Evolutionary conservation across 495 filamentous ascomycete genomes (phyloP).

Genomic region (Penicillium angulare): DNA sequence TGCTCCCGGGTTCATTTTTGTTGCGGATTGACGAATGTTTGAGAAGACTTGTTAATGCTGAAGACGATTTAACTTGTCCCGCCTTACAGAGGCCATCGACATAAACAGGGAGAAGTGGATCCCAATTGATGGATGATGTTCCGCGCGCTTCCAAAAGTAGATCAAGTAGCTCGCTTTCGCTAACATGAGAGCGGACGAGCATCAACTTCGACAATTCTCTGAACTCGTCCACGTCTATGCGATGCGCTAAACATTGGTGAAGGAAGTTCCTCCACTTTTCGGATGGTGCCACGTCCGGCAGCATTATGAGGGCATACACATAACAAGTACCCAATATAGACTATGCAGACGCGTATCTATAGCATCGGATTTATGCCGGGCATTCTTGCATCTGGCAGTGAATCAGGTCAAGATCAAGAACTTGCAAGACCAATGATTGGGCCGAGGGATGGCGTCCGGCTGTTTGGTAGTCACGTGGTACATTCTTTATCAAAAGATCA

Average conservation of each 20-base stretch:
- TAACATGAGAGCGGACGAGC: conserved; percentile 27
- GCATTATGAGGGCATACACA: conserved; percentile 15
- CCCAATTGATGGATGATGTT: conserved; percentile 50
- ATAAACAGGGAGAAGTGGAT: conserved; percentile 64
- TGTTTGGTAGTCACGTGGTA: conserved; percentile 11
- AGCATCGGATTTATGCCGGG: neutral
- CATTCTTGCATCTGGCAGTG: conserved; percentile 8
- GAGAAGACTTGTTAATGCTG: conserved; percentile 57
- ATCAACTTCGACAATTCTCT: conserved; percentile 36
- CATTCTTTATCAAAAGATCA: neutral
- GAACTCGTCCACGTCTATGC: conserved; percentile 45
- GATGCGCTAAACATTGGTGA: conserved; percentile 41
- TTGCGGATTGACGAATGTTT: conserved; percentile 53
- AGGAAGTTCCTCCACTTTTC: conserved; percentile 48
- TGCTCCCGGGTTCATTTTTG: conserved; percentile 16
- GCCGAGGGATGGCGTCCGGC: conserved; percentile 14
- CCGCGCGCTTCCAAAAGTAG: conserved; percentile 56
- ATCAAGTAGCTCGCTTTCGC: conserved; percentile 51
- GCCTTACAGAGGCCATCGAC: conserved; percentile 57
- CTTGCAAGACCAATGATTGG: conserved; percentile 12
- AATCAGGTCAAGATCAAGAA: conserved; percentile 6
- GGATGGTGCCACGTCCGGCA: conserved; percentile 23
- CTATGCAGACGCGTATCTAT: conserved; percentile 2
- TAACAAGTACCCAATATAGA: conserved; percentile 1
- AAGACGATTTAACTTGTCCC: conserved; percentile 51